Conservation (phyloP, 306 rosid genomes). For the Psophocarpus tetragonolobus region DNA sequence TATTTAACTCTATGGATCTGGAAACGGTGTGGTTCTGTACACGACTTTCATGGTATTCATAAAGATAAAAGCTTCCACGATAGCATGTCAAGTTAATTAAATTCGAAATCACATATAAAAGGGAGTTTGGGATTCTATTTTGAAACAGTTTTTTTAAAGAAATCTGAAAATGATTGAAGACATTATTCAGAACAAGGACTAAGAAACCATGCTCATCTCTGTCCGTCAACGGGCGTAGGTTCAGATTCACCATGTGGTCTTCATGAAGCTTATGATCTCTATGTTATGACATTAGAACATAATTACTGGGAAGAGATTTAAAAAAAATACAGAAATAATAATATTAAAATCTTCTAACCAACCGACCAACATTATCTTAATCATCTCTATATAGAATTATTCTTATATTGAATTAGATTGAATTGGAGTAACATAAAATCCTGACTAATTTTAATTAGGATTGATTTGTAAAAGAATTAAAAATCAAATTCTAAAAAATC, state of each 20-base stretch:
- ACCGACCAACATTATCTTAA: no score
- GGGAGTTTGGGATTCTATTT: background rate
- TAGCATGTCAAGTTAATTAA: slow-evolving; percentile 5
- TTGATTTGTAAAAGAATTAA: no score
- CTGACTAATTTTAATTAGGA: no score
- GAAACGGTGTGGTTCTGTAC: background rate
- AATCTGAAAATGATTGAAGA: slow-evolving; percentile 12
- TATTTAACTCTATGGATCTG: background rate
- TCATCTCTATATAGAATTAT: no score
- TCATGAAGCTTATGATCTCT: background rate
- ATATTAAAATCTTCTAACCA: no score
- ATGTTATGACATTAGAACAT: background rate
- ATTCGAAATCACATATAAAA: no score
- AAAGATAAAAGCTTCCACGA: background rate
- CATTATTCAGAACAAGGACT: background rate
- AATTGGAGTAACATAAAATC: no score
- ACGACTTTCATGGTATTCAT: background rate
- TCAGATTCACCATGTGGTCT: background rate
- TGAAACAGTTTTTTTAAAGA: slow-evolving; percentile 15
- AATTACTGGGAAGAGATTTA: background rate
- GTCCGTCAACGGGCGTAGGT: background rate
- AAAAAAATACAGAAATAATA: no score
- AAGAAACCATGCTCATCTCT: background rate
- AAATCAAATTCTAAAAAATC: no score
- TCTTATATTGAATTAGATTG: no score